Evolutionary conservation across 371 early-diverging fungal genomes (phyloP).

Genomic region (Syncephalastrum monosporum): DNA sequence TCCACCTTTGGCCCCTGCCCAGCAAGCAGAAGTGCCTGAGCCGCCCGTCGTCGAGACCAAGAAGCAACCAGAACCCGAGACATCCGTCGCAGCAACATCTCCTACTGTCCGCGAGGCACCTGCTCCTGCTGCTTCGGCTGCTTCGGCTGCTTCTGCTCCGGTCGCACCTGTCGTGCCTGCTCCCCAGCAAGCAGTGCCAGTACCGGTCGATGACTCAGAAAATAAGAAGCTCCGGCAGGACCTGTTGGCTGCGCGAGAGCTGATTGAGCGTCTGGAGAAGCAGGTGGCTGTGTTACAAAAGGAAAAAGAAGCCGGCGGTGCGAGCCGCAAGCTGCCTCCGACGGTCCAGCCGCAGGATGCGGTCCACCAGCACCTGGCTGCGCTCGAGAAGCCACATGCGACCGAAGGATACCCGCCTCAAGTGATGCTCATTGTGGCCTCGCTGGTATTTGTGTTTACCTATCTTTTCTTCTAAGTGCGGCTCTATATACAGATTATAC

Average conservation of each 20-base stretch:
- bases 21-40: not conserved
- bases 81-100: conserved; percentile 10
- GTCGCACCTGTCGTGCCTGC: not conserved
- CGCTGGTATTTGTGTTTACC: conserved; percentile 44
- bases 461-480: conserved; percentile 47
- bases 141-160: conserved; percentile 1
- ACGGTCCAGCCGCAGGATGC: conserved; percentile 47
- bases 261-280: conserved; percentile 23
- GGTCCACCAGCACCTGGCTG: conserved; percentile 56
- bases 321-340: conserved; percentile 28
- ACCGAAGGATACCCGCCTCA: conserved; percentile 53
- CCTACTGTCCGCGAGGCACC: not conserved
- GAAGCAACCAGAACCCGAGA: conserved; percentile 7
- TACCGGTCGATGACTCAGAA: conserved; percentile 10
- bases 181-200: not conserved
- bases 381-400: conserved; percentile 45
- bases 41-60: not conserved
- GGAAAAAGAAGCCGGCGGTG: conserved; percentile 20
- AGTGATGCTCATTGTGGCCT: conserved; percentile 43
- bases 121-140: conserved; percentile 8
- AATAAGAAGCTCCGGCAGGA: conserved; percentile 24
- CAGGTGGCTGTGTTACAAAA: conserved; percentile 23
- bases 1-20: not conserved
- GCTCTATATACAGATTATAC: conserved; percentile 3
- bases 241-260: conserved; percentile 22